These are phyloP conservation scores for Stenogyne calaminthoides DNA, from an alignment of 305 asterid species.

Conservation along the genomic window DNA sequence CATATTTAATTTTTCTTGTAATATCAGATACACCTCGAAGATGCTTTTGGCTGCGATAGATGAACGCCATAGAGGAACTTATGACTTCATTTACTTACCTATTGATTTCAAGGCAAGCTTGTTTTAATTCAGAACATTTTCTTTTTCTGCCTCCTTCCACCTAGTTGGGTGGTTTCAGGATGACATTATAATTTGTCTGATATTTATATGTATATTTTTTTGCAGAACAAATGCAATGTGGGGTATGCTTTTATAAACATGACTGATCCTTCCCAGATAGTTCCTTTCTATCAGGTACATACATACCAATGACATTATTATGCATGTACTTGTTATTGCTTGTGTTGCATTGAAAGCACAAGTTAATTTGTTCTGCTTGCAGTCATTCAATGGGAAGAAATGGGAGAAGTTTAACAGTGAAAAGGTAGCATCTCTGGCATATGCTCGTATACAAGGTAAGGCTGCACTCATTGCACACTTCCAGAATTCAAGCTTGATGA, in stretches of 20 bases:
- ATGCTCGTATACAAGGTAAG: constrained; percentile 99
- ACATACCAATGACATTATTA: constrained; percentile 18
- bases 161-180: background rate
- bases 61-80: constrained; percentile 91
- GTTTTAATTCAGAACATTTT: constrained; percentile 4
- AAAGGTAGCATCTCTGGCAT: constrained; percentile 97
- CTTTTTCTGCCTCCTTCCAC: background rate
- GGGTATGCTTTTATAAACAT: constrained; percentile 99
- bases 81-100: constrained; percentile 94
- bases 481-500: constrained; percentile 99
- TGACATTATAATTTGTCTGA: constrained; percentile 26
- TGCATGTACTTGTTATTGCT: constrained; percentile 16
- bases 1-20: constrained; percentile 29
- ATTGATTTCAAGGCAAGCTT: constrained; percentile 92
- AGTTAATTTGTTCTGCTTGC: constrained; percentile 24
- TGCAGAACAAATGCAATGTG: constrained; percentile 99
- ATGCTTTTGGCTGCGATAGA: constrained; percentile 99
- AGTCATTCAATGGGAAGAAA: constrained; percentile 96
- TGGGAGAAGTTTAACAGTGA: constrained; percentile 99
- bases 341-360: constrained; percentile 26
- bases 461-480: constrained; percentile 98
- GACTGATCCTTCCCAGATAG: constrained; percentile 84
- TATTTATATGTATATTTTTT: constrained; percentile 26
- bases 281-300: constrained; percentile 84
- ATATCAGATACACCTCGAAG: constrained; percentile 88